phyloP scores from a whole-genome alignment of 192 early-diverging fungal species.

The Entomortierella lignicola region DNA sequence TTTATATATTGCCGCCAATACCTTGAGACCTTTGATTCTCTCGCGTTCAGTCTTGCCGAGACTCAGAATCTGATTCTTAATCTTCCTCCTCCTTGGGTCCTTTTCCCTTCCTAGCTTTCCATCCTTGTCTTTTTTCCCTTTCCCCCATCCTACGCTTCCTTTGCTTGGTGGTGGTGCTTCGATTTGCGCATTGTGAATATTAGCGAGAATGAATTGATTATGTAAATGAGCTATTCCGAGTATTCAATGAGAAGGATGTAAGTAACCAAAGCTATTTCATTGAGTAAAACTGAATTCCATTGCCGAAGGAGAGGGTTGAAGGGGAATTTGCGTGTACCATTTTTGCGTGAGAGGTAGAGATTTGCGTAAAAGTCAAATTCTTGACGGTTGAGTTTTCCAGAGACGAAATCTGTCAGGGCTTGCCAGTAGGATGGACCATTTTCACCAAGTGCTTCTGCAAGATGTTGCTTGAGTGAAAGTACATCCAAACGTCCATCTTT shows the following conservation, averaged over 20 bases:
- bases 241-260: too few species aligned
- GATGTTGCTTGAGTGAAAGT: constrained; percentile 71
- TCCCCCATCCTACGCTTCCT: constrained; percentile 66
- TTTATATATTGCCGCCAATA: constrained; percentile 4
- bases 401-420: constrained; percentile 78
- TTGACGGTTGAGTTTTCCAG: constrained; percentile 79
- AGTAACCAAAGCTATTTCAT: neutral
- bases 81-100: constrained; percentile 64
- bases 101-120: constrained; percentile 54
- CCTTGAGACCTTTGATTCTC: constrained; percentile 72
- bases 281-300: neutral
- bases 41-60: constrained; percentile 75
- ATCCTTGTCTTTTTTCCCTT: constrained; percentile 62
- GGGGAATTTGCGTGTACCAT: constrained; percentile 44
- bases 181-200: constrained; percentile 81
- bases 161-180: constrained; percentile 73
- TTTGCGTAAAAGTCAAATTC: constrained; percentile 86
- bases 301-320: neutral
- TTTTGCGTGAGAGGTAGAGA: constrained; percentile 65
- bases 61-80: constrained; percentile 79
- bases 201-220: constrained; percentile 82
- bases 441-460: constrained; percentile 80
- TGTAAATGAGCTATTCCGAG: constrained; percentile 73
- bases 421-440: constrained; percentile 82
- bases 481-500: constrained; percentile 65